A percentile compares a stretch with the other conserved stretches of the same genome.
Conservation (phyloP, 106 monocot genomes). For the Dendrobium officinale region DNA sequence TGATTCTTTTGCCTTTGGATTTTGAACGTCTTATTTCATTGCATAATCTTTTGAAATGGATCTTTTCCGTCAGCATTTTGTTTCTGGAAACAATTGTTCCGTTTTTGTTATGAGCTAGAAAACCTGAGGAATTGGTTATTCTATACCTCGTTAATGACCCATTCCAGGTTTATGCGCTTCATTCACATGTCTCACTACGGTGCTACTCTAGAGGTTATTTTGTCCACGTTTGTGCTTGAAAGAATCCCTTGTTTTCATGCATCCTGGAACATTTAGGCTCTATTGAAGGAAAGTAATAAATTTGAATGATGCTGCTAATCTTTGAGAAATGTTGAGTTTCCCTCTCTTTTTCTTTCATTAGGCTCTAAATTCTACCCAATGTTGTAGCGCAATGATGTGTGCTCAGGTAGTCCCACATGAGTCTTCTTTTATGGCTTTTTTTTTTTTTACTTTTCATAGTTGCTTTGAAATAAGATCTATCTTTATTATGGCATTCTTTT, state of each 20-base stretch:
- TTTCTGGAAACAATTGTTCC: background rate
- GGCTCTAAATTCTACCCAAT: background rate
- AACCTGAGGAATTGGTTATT: background rate
- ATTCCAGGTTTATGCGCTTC: background rate
- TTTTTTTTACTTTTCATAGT: slow-evolving; percentile 2
- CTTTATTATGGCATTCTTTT: background rate
- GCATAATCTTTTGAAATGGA: background rate
- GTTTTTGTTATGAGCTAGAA: background rate
- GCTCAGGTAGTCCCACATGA: background rate
- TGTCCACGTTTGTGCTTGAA: background rate
- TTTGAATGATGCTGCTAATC: background rate
- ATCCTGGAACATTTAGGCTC: background rate
- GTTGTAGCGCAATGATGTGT: background rate
- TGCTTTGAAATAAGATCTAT: background rate
- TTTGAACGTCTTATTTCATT: background rate
- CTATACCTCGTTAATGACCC: background rate
- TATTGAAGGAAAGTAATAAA: background rate
- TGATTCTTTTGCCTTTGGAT: background rate
- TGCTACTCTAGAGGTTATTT: background rate
- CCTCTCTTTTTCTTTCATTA: background rate
- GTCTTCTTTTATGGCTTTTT: background rate
- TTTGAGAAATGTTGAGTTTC: background rate
- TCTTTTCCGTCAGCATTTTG: background rate
- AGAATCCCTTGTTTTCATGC: background rate
- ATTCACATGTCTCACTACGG: background rate